Evolutionary conservation across 352 stramenopile genomes (phyloP), one percentile per base, ranked within the genome.

Genomic region (Sclerospora graminicola): DNA sequence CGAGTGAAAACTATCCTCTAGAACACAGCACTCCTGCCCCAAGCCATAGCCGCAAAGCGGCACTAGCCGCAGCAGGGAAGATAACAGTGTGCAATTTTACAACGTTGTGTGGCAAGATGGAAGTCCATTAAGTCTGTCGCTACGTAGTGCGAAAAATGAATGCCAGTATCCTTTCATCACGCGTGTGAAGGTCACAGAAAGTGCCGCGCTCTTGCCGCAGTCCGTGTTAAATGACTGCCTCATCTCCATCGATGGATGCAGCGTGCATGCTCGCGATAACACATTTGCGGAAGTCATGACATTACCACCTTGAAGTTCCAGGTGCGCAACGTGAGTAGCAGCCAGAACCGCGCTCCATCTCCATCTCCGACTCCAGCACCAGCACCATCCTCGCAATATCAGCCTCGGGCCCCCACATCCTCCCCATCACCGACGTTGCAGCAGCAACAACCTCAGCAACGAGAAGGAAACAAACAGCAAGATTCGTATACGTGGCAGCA

Each of bases 141-240:
- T 92, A n/a, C 80, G 78, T 45, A 68, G 70, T 0, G 80, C 73
- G 23, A 77, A 92, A 42, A 61, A 60, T 34, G 70, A 48, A 20
- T 81, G 68, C 34, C 77, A 92, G 39, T 92, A 89, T 50, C 80
- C 80, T 36, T 92, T 86, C 54, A 92, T 92, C 37, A 92, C 77
- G 21, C 80, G 80, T 19, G 80, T 92, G 16, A 89, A 77, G 6
- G 80, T 77, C 13, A 72, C n/a, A n/a, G n/a, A n/a, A n/a, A n/a
- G n/a, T n/a, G n/a, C n/a, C n/a, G n/a, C n/a, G n/a, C n/a, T n/a
- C n/a, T n/a, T n/a, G n/a, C n/a, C n/a, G n/a, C n/a, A n/a, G n/a
- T n/a, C n/a, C n/a, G n/a, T n/a, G n/a, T n/a, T n/a, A n/a, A n/a
- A n/a, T n/a, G n/a, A n/a, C n/a, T n/a, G n/a, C n/a, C n/a, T n/a